Percentiles rank a stretch among this genome's conserved stretches.
Evolutionary conservation across 1,139 yeast species (phyloP).

Genomic region (Debaryomyces sp.): DNA sequence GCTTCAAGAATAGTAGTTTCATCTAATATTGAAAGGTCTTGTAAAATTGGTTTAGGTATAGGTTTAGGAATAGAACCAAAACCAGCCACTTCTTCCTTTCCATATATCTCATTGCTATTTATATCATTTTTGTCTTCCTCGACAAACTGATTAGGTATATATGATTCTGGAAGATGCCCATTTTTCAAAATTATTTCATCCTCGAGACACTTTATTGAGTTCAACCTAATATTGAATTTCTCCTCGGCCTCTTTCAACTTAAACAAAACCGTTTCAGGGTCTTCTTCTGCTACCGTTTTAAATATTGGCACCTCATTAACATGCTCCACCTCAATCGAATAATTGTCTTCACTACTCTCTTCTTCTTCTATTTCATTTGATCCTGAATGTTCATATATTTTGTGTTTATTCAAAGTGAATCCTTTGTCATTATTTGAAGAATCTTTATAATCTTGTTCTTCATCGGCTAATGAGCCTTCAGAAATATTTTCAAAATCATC

Average conservation of each 20-base stretch:
- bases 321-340: not conserved
- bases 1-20: not conserved
- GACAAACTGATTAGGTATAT: not conserved
- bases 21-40: not conserved
- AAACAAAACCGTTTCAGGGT: constrained; percentile 31
- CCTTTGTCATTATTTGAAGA: constrained; percentile 10
- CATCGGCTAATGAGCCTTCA: constrained; percentile 34
- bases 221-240: constrained; percentile 34
- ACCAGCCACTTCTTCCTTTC: not conserved
- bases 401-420: constrained; percentile 12
- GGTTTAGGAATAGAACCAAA: not conserved
- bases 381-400: constrained; percentile 8
- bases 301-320: constrained; percentile 25
- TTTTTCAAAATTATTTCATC: constrained; percentile 15
- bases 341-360: constrained; percentile 3
- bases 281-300: constrained; percentile 34
- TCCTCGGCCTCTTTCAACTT: constrained; percentile 35
- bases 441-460: constrained; percentile 16
- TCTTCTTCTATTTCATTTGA: constrained; percentile 1
- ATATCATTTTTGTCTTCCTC: not conserved
- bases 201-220: constrained; percentile 34
- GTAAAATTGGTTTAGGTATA: constrained; percentile 1
- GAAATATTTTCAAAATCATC: constrained; percentile 24
- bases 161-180: not conserved
- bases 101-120: not conserved